Evolutionary conservation across 352 stramenopile genomes (phyloP).

Genomic region (Phytophthora pini): DNA sequence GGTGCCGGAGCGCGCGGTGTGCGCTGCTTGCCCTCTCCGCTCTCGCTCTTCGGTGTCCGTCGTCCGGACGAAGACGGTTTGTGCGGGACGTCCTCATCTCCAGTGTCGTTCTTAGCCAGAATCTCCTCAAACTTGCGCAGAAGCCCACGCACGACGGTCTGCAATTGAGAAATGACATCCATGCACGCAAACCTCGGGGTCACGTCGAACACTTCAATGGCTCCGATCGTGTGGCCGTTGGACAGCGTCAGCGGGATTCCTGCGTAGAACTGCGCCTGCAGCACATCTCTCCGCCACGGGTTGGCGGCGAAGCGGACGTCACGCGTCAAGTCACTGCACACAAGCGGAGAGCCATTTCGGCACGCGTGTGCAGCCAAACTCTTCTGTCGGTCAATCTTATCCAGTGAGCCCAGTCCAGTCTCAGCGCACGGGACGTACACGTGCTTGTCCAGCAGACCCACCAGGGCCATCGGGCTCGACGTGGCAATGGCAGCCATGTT

Average conservation of each 20-base stretch:
- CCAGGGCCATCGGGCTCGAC: slow-evolving; percentile 63
- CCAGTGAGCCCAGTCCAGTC: slow-evolving; percentile 41
- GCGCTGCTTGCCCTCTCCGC: slow-evolving; percentile 33
- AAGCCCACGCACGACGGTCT: slow-evolving; percentile 76
- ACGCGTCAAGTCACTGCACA: slow-evolving; percentile 76
- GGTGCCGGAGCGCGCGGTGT: slow-evolving; percentile 36
- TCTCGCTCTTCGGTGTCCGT: slow-evolving; percentile 29
- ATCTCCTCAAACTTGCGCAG: slow-evolving; percentile 85
- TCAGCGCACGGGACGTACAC: slow-evolving; percentile 74
- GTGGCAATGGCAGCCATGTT: slow-evolving; percentile 87
- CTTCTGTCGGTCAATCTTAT: slow-evolving; percentile 63
- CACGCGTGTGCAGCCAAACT: slow-evolving; percentile 78
- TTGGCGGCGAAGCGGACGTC: slow-evolving; percentile 85
- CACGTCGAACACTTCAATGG: slow-evolving; percentile 80
- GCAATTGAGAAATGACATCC: slow-evolving; percentile 77
- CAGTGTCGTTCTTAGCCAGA: slow-evolving; percentile 57
- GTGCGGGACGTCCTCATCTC: slow-evolving; percentile 54
- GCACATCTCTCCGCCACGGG: slow-evolving; percentile 64
- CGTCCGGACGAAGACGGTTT: slow-evolving; percentile 66
- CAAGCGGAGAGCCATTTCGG: slow-evolving; percentile 70
- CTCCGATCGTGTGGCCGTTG: slow-evolving; percentile 81
- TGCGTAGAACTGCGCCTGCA: slow-evolving; percentile 75
- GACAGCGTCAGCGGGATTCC: slow-evolving; percentile 84
- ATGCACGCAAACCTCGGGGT: slow-evolving; percentile 67
- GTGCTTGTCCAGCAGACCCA: slow-evolving; percentile 76